Conservation (phyloP, 768 basidiomycete species). For the Tricholoma sp. region DNA sequence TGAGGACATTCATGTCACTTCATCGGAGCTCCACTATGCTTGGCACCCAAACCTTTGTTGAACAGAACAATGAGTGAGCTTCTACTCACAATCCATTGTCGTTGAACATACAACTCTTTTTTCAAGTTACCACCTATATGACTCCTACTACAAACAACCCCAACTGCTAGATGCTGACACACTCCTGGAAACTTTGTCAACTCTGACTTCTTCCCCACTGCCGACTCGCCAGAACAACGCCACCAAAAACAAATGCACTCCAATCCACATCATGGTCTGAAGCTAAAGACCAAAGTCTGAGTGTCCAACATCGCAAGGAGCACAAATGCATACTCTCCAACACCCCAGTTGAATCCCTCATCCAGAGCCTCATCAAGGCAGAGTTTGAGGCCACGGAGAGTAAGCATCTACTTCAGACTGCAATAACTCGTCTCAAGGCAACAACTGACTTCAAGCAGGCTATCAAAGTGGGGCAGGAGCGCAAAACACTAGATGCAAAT, state of each 20-base stretch:
- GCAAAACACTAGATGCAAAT: conserved; percentile 14
- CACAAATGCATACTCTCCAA: conserved; percentile 22
- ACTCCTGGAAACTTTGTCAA: neutral
- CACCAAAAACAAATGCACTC: too few species aligned
- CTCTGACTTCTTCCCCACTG: neutral
- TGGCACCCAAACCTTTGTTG: neutral
- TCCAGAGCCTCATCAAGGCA: conserved; percentile 19
- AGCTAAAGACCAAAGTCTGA: conserved; percentile 6
- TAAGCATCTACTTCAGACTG: conserved; percentile 21
- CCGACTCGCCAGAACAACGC: neutral
- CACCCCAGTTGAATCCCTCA: conserved; percentile 19
- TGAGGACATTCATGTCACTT: neutral
- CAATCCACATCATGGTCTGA: neutral
- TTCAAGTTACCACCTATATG: neutral
- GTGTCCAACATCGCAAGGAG: conserved; percentile 14
- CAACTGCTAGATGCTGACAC: neutral
- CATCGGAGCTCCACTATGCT: neutral
- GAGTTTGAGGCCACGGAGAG: conserved; percentile 24
- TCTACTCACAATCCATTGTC: neutral
- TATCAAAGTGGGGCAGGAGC: conserved; percentile 9
- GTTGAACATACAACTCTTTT: neutral
- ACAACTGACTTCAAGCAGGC: conserved; percentile 14
- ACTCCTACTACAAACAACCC: neutral
- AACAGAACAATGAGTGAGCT: neutral
- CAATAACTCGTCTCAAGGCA: conserved; percentile 21